phyloP scores from a whole-genome alignment of 305 asterid genomes.

The Fraxinus platypoda region DNA sequence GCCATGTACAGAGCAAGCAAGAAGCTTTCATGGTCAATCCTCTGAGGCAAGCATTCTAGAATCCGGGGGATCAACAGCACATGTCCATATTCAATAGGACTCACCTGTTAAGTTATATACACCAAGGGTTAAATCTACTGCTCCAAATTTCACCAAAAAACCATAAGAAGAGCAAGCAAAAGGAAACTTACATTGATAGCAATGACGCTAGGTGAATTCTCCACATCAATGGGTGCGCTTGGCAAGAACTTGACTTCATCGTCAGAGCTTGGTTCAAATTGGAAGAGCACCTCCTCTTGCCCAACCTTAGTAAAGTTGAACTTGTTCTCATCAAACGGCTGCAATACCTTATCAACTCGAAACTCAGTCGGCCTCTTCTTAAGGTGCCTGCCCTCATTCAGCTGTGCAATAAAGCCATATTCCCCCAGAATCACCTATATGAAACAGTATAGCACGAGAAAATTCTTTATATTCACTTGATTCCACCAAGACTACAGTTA shows the following conservation, averaged over 20 bases:
- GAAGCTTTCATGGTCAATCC: conserved; percentile 74
- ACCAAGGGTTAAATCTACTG: background rate
- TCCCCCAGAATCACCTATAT: conserved; percentile 78
- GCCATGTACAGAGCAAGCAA: conserved; percentile 81
- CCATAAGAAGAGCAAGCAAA: background rate
- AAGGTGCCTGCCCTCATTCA: conserved; percentile 91
- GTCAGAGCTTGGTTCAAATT: conserved; percentile 56
- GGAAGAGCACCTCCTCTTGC: conserved; percentile 81
- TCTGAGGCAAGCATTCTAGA: conserved; percentile 74
- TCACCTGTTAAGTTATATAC: conserved; percentile 53
- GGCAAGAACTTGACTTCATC: conserved; percentile 51
- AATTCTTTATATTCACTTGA: background rate
- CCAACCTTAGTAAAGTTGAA: conserved; percentile 87
- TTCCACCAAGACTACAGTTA: background rate
- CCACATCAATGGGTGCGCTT: conserved; percentile 53
- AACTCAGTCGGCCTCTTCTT: conserved; percentile 95
- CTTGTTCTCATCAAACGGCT: conserved; percentile 76
- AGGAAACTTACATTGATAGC: conserved; percentile 72
- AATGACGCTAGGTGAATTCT: conserved; percentile 64
- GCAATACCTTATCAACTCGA: conserved; percentile 81
- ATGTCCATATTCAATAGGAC: conserved; percentile 92
- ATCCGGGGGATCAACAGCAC: conserved; percentile 79
- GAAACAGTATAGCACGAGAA: background rate
- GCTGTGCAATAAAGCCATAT: conserved; percentile 78
- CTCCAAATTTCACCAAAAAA: background rate